Percentiles rank a stretch among this genome's conserved stretches.
These are phyloP conservation scores for Sclerotinia trifoliorum DNA, from an alignment of 2,329 filamentous ascomycete species.

Conservation along the genomic window DNA sequence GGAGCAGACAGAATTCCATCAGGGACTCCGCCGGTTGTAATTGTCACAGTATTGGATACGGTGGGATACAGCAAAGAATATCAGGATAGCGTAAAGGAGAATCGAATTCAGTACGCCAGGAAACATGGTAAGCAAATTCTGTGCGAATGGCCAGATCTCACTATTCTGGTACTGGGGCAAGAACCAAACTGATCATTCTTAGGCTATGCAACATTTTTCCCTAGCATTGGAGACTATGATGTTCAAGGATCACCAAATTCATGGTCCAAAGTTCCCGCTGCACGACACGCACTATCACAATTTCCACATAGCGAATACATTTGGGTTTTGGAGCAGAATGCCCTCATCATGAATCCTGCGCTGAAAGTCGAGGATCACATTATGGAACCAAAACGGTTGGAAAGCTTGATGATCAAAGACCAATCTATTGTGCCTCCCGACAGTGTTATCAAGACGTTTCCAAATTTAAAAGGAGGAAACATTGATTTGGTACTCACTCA, in stretches of 20 bases:
- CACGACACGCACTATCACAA: constrained; percentile 83
- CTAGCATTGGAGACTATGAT: constrained; percentile 73
- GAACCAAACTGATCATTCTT: constrained; percentile 17
- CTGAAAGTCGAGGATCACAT: constrained; percentile 69
- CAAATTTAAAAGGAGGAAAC: constrained; percentile 71
- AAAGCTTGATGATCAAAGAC: constrained; percentile 80
- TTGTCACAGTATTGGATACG: constrained; percentile 81
- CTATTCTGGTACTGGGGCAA: constrained; percentile 7
- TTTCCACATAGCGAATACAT: constrained; percentile 76
- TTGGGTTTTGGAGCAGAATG: constrained; percentile 83
- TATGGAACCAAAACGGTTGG: constrained; percentile 64
- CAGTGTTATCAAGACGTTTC: constrained; percentile 94
- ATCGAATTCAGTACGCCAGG: constrained; percentile 79
- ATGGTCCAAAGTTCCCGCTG: constrained; percentile 79
- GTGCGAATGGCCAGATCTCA: constrained; percentile 2
- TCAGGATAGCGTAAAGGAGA: constrained; percentile 72
- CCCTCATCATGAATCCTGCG: constrained; percentile 82
- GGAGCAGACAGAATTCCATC: constrained; percentile 43
- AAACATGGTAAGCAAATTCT: constrained; percentile 67
- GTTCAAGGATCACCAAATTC: constrained; percentile 58
- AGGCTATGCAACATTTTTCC: constrained; percentile 88
- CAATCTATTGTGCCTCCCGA: constrained; percentile 87
- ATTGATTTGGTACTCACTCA: constrained; percentile 83
- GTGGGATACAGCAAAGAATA: constrained; percentile 64
- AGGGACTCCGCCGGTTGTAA: constrained; percentile 64